Conservation (phyloP, 768 basidiomycete genomes). For the Tulasnella sp. region DNA sequence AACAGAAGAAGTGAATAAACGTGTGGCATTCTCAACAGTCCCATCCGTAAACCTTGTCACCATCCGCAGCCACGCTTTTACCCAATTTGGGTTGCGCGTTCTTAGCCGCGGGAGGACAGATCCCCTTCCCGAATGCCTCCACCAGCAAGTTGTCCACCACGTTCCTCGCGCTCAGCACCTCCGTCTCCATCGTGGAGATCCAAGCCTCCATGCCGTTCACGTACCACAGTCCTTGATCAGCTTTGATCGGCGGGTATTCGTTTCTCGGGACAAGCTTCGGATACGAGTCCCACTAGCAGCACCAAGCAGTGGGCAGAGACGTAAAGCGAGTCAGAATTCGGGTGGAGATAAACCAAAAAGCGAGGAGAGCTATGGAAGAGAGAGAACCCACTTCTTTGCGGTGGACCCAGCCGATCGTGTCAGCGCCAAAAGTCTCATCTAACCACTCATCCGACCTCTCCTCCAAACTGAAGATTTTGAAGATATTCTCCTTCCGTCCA, state of each 20-base stretch:
- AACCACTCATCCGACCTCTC: slow-evolving; percentile 61
- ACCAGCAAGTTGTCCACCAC: slow-evolving; percentile 66
- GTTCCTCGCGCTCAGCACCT: slow-evolving; percentile 74
- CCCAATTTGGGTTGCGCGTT: background rate
- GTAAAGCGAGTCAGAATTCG: too few species aligned
- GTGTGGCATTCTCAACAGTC: too few species aligned
- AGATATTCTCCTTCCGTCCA: slow-evolving; percentile 43
- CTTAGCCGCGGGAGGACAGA: slow-evolving; percentile 35
- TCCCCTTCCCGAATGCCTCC: slow-evolving; percentile 57
- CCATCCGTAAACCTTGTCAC: slow-evolving; percentile 13
- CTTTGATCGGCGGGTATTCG: slow-evolving; percentile 64
- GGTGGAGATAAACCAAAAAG: slow-evolving; percentile 8
- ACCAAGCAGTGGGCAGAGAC: too few species aligned
- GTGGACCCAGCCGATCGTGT: slow-evolving; percentile 66
- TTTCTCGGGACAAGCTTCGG: slow-evolving; percentile 57
- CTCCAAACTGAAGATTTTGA: slow-evolving; percentile 78
- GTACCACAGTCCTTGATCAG: slow-evolving; percentile 74
- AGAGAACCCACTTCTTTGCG: slow-evolving; percentile 52
- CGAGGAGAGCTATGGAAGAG: background rate
- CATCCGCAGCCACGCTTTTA: too few species aligned
- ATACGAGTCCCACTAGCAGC: slow-evolving; percentile 80
- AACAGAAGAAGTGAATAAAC: too few species aligned
- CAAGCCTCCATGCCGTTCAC: slow-evolving; percentile 89
- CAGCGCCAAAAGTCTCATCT: slow-evolving; percentile 43
- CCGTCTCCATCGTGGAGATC: slow-evolving; percentile 91